Evolutionary conservation across 768 basidiomycete species (phyloP), one percentile per base, ranked within the genome.

Genomic region (Lyophyllum shimeji): DNA sequence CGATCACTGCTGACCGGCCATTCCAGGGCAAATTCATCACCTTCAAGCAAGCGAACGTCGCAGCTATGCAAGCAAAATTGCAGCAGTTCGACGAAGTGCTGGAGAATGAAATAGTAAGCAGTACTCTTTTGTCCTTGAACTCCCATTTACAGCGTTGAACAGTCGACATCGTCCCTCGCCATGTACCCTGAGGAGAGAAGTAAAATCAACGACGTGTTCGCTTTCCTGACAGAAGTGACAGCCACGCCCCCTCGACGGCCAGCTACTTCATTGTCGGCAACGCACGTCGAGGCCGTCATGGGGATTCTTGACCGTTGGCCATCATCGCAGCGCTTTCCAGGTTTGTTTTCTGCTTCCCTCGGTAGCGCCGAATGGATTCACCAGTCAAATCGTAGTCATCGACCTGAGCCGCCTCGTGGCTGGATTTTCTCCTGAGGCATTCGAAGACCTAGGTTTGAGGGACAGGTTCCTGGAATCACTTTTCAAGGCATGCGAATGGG

Each of bases 21-120:
- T 45, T 2, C 12, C 43, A 93, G 90, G 74, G 78, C 42, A 83
- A 79, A 37, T 76, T 80, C 42, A 80, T 93, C 18, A 76, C 80
- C n/a, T 96, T 98, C 77, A 92, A 90, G 60, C 90, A 93, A 76
- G 91, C 86, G 2, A 83, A 81, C 67, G 80, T 95, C 24, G 64
- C 77, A 20, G 90, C 90, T 17, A 91, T 95, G 85, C 85, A 84
- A 64, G 77, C 78, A 20, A 95, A 95, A 70, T 64, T 93, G 18
- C 78, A 80, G 58, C 87, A 94, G 66, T 86, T 94, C 48, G 81
- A 93, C 61, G 83, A 88, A 43, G 79, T 71, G 18, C 71, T 94
- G 34, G 79, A 77, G 52, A 74, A 82, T 57, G 87, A 90, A 66
- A 86, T 85, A 50, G 91, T 94, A 65, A 61, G 88, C 58, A 15